Conservation (phyloP, 306 rosid genomes). For the Vicia sativa region DNA sequence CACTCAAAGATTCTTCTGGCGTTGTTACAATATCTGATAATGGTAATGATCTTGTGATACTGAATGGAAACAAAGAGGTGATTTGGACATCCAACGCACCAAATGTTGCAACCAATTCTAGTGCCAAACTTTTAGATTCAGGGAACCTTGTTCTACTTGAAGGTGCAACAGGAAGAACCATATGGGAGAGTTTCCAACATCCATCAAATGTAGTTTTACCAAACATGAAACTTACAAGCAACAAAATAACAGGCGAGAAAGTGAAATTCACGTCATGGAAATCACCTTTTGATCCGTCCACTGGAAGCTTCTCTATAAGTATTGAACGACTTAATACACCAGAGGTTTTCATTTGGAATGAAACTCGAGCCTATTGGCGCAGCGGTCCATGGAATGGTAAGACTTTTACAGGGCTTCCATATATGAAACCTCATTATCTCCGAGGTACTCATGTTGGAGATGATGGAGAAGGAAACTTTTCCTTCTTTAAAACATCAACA, state of each 20-base stretch:
- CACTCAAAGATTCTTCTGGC: constrained; percentile 39
- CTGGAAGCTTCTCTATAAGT: constrained; percentile 31
- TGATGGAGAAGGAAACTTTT: neutral
- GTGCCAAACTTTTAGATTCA: constrained; percentile 25
- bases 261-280: neutral
- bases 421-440: constrained; percentile 14
- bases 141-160: constrained; percentile 48
- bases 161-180: neutral
- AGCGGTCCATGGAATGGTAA: constrained; percentile 44
- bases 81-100: constrained; percentile 41
- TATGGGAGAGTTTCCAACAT: constrained; percentile 51
- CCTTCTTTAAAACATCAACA: too few species aligned
- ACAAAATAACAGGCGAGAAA: constrained; percentile 4
- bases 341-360: constrained; percentile 40
- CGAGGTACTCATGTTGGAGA: neutral
- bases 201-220: constrained; percentile 38
- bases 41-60: constrained; percentile 26
- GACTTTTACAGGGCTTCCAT: constrained; percentile 32
- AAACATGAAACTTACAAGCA: constrained; percentile 29
- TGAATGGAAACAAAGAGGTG: constrained; percentile 15
- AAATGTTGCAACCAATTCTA: neutral
- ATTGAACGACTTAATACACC: constrained; percentile 17
- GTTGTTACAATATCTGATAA: constrained; percentile 31
- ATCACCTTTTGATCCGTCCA: constrained; percentile 28
- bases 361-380: constrained; percentile 32